Evolutionary conservation across 2,329 filamentous ascomycete genomes (phyloP).

Genomic region (Neonectria punicea): DNA sequence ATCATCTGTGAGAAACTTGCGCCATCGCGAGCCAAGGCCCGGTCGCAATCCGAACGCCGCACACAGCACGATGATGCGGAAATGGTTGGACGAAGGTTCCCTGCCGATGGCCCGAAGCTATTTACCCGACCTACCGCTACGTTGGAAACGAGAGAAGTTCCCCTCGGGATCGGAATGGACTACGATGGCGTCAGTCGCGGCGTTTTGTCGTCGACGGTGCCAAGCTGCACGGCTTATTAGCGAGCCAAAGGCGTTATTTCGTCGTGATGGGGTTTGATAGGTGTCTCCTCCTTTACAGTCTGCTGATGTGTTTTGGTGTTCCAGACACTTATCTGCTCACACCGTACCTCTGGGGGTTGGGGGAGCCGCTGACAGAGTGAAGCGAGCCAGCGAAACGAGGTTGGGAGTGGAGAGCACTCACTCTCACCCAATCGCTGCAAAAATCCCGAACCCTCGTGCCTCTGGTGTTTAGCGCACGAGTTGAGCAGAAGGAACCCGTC

Average conservation of each 20-base stretch:
- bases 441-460: no score
- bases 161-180: neutral
- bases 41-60: slow-evolving; percentile 25
- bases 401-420: neutral
- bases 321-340: neutral
- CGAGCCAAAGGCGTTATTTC: neutral
- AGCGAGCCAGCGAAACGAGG: neutral
- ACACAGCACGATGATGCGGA: slow-evolving; percentile 15
- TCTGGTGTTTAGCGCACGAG: no score
- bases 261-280: neutral
- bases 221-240: slow-evolving; percentile 8
- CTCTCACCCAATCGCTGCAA: neutral
- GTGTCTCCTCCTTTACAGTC: neutral
- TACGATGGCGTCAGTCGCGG: slow-evolving; percentile 2
- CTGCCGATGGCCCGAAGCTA: slow-evolving; percentile 29
- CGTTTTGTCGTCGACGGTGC: slow-evolving; percentile 15
- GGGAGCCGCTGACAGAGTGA: neutral
- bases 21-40: slow-evolving; percentile 39
- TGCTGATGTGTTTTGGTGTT: neutral
- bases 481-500: neutral
- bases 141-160: slow-evolving; percentile 2
- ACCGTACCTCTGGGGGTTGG: no score
- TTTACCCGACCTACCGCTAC: neutral
- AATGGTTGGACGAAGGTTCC: slow-evolving; percentile 18
- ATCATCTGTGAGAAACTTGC: slow-evolving; percentile 38